Conservation (phyloP, 129 eudicot genomes). For the Pseudognaphalium luteoalbum region DNA sequence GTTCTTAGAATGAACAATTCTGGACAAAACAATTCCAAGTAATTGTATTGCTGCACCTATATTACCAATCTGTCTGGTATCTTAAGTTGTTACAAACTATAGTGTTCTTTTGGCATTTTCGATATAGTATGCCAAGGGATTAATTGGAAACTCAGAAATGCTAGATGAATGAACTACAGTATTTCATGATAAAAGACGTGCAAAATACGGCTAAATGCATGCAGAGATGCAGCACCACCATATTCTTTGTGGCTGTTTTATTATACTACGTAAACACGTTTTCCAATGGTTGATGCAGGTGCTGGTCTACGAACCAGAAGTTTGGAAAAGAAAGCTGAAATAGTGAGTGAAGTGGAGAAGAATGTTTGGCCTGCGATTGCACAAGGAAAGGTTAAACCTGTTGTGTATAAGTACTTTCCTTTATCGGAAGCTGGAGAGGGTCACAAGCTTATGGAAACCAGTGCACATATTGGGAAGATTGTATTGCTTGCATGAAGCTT, state of each 20-base stretch:
- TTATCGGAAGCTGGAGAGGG: slow-evolving; percentile 71
- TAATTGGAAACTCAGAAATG: too few species aligned
- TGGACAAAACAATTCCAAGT: too few species aligned
- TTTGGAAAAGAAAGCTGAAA: slow-evolving; percentile 72
- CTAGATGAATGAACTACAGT: too few species aligned
- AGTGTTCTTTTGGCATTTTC: too few species aligned
- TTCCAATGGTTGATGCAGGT: slow-evolving; percentile 23
- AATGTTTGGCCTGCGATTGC: slow-evolving; percentile 76
- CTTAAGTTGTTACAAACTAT: too few species aligned
- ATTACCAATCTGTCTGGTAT: too few species aligned
- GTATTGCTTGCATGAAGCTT: slow-evolving; percentile 52
- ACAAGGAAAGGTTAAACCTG: slow-evolving; percentile 59
- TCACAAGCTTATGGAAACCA: slow-evolving; percentile 79
- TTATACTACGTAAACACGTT: background rate
- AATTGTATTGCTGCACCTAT: too few species aligned
- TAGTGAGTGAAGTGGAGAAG: slow-evolving; percentile 78
- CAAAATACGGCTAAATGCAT: background rate
- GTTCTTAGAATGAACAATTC: too few species aligned
- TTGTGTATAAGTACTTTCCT: slow-evolving; percentile 54
- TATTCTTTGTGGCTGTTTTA: background rate
- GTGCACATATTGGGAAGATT: slow-evolving; percentile 74
- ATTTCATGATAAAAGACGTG: too few species aligned
- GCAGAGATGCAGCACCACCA: background rate
- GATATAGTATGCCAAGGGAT: too few species aligned
- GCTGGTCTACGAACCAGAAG: slow-evolving; percentile 74